Percentiles rank a stretch among this genome's conserved stretches.
These are phyloP conservation scores for Mortierella sp. DNA, from an alignment of 371 early-diverging fungal genomes.

Conservation along the genomic window DNA sequence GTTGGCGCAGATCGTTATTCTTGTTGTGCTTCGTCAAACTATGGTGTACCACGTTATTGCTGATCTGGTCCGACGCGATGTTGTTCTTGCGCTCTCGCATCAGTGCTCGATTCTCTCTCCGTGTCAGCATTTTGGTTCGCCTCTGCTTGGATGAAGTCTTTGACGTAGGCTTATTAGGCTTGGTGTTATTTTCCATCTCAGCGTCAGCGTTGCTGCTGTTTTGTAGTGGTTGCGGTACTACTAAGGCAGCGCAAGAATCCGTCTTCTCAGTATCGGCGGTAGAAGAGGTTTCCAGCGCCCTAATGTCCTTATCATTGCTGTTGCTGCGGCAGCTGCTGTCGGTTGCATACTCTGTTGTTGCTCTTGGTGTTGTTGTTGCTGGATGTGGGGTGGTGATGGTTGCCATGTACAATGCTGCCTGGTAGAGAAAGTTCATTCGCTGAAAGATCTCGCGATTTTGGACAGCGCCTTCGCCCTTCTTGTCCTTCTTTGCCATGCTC, in stretches of 20 bases:
- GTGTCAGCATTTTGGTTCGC: slow-evolving; percentile 9
- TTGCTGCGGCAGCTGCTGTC: background rate
- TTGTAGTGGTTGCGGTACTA: too few species aligned
- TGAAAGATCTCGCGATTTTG: slow-evolving; percentile 49
- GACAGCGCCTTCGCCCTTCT: slow-evolving; percentile 39
- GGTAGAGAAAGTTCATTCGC: slow-evolving; percentile 54
- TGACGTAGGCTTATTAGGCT: background rate
- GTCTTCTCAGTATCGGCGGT: background rate
- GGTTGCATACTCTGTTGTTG: too few species aligned
- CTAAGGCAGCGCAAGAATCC: too few species aligned
- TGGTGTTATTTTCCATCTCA: background rate
- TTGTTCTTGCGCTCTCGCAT: slow-evolving; percentile 21
- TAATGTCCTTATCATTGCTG: too few species aligned
- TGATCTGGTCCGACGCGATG: slow-evolving; percentile 44
- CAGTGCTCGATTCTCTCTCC: slow-evolving; percentile 14
- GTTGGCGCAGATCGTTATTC: slow-evolving; percentile 1
- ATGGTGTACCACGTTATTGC: slow-evolving; percentile 12
- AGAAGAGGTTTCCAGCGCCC: too few species aligned
- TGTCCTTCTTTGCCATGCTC: slow-evolving; percentile 55
- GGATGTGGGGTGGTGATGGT: slow-evolving; percentile 23
- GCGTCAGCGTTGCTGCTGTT: background rate
- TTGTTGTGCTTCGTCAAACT: slow-evolving; percentile 5
- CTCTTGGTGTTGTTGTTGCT: background rate
- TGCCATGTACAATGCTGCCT: slow-evolving; percentile 52
- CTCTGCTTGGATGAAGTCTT: background rate